These are phyloP conservation scores for Tephrocybe sp. DNA, from an alignment of 768 basidiomycete species.

Conservation along the genomic window DNA sequence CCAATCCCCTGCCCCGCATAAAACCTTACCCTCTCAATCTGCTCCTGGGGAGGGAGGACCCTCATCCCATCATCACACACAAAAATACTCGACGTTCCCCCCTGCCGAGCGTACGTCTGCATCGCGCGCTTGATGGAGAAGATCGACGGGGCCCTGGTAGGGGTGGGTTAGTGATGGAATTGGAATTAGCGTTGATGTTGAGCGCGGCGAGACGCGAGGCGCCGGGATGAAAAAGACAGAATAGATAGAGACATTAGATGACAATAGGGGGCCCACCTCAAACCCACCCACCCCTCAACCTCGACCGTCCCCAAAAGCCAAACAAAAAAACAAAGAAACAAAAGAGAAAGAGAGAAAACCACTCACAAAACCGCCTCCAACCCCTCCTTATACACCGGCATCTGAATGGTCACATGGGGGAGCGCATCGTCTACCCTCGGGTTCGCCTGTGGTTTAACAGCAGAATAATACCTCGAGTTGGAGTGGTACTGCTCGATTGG, in stretches of 20 bases:
- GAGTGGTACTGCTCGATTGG: constrained; percentile 77
- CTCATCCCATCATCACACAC: constrained; percentile 78
- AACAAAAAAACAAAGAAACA: neutral
- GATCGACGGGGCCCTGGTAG: constrained; percentile 59
- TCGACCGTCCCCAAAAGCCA: too few relatives aligned
- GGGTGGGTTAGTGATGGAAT: neutral
- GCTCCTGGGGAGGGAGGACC: constrained; percentile 12
- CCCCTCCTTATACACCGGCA: constrained; percentile 86
- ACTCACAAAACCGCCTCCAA: constrained; percentile 65
- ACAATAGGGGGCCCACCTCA: neutral
- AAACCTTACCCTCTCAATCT: constrained; percentile 12
- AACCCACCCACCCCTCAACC: too few relatives aligned
- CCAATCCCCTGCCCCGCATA: constrained; percentile 16
- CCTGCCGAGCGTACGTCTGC: constrained; percentile 85
- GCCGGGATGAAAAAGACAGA: too few relatives aligned
- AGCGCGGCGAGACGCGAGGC: too few relatives aligned
- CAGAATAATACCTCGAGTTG: constrained; percentile 82
- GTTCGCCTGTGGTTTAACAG: constrained; percentile 51
- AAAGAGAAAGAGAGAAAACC: neutral
- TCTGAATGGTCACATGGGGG: constrained; percentile 77
- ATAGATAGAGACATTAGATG: too few relatives aligned
- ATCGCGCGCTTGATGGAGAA: constrained; percentile 76
- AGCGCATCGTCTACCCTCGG: constrained; percentile 50
- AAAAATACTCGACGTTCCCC: constrained; percentile 74
- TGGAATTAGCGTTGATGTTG: too few relatives aligned